These are phyloP conservation scores for Pseudofabraea citricarpa DNA, from an alignment of 2,329 filamentous ascomycete genomes.

Conservation along the genomic window DNA sequence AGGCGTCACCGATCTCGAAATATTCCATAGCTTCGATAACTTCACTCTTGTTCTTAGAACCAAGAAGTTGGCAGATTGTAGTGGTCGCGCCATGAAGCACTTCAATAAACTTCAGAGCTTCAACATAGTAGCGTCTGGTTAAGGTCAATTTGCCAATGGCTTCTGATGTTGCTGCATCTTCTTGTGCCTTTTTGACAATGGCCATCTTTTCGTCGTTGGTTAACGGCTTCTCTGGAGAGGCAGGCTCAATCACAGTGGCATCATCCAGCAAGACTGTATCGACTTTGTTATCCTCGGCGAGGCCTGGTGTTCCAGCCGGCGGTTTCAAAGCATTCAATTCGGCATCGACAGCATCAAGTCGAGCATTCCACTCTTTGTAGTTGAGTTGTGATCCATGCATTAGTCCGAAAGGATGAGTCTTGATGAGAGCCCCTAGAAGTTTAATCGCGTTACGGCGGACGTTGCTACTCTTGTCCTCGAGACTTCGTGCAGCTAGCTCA, in stretches of 20 bases:
- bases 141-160: conserved; percentile 82
- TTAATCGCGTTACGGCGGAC: conserved; percentile 95
- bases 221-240: conserved; percentile 67
- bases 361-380: conserved; percentile 77
- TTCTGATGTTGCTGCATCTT: conserved; percentile 85
- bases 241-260: conserved; percentile 69
- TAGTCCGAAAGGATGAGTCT: conserved; percentile 89
- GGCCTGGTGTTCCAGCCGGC: conserved; percentile 65
- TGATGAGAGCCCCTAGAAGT: conserved; percentile 79
- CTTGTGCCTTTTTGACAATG: conserved; percentile 72
- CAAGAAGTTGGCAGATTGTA: conserved; percentile 79
- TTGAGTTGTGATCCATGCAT: conserved; percentile 86
- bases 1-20: conserved; percentile 91
- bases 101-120: conserved; percentile 90
- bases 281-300: conserved; percentile 67
- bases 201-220: conserved; percentile 73
- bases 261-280: conserved; percentile 81
- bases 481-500: conserved; percentile 79
- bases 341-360: conserved; percentile 76
- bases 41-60: conserved; percentile 95
- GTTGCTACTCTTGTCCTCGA: conserved; percentile 98
- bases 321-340: conserved; percentile 80
- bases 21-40: conserved; percentile 99
- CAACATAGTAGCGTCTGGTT: conserved; percentile 86
- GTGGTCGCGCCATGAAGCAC: conserved; percentile 79